Conservation (phyloP, 2,329 filamentous ascomycete species). For the Sporothrix pseudoabietina region DNA sequence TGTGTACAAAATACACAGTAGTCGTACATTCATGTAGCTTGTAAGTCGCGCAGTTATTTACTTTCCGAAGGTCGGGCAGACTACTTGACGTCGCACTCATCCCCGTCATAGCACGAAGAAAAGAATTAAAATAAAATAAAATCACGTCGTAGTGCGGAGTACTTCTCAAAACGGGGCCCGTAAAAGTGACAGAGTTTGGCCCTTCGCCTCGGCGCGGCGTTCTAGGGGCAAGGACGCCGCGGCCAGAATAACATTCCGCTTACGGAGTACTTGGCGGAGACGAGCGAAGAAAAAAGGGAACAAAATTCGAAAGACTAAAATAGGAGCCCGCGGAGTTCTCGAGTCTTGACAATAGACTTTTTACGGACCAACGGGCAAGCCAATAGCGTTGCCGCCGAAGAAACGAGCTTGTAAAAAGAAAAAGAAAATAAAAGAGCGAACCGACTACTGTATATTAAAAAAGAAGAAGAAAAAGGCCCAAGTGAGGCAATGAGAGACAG, state of each 20-base stretch:
- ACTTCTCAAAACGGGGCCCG: conserved; percentile 7
- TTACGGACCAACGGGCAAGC: conserved; percentile 16
- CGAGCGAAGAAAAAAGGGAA: not conserved
- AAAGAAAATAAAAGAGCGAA: not conserved
- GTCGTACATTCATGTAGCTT: not conserved
- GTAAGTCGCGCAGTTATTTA: conserved; percentile 15
- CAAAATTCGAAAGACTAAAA: not conserved
- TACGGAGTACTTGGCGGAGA: not conserved
- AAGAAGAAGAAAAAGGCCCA: not conserved
- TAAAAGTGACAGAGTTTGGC: not conserved
- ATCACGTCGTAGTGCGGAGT: not conserved
- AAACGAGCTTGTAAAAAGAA: not conserved
- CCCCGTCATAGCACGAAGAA: not conserved
- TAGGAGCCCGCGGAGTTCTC: not conserved
- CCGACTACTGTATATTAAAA: not conserved
- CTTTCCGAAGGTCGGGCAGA: not conserved
- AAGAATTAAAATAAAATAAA: not conserved
- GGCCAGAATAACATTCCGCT: conserved; percentile 6
- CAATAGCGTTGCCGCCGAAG: not conserved
- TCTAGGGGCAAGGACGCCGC: not conserved
- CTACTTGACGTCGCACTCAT: conserved; percentile 8
- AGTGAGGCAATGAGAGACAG: not conserved
- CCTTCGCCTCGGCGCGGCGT: conserved; percentile 17
- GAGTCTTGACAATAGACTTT: not conserved
- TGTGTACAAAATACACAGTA: too few relatives aligned